Evolutionary conservation across 805 yeast genomes (phyloP), one percentile per base, ranked within the genome.

Genomic region (Pichia membranifaciens): DNA sequence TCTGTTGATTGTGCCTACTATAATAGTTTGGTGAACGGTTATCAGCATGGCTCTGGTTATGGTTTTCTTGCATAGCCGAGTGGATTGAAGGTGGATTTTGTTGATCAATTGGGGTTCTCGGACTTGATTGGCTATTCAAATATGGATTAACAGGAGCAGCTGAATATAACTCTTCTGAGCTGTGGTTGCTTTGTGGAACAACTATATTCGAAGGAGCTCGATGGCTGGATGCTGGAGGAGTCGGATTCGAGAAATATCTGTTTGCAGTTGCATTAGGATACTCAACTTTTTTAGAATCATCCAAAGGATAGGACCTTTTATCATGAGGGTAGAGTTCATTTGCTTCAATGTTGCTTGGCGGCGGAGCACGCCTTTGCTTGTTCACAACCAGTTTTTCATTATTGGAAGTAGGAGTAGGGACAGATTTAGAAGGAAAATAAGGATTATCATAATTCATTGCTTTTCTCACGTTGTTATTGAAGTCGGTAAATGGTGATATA

Each of bases 401-500:
- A 25, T 25, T 25, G 7, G 29, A 25, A 10, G 10, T 25, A 25
- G 29, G 29, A 25, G 29, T 25, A 25, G 29, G 29, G 10, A 25
- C 10, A 8, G 29, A 8, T 25, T 10, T 25, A 7, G 29, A 25
- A 7, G 29, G 10, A 25, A 25, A 7, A 25, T 25, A 25, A 44
- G 48, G 49, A 15, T 6, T 22, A 16, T 33, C 22, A 34, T 16
- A 10, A 23, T 43, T 48, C 50, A 65, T 56, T 2, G 68, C 55
- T 23, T 54, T 55, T 18, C 56, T 58, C 47, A 58, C 62, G 33
- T 64, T 58, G 12, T 54, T 54, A 44, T 65, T 60, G 56, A 65
- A 66, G 23, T 60, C 68, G 2, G 69, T 57, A 50, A 64, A 66
- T 37, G 72, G 71, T 1, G 71, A 67, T 22, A 66, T 41, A 8